Evolutionary conservation across 2,329 filamentous ascomycete genomes (phyloP).

Genomic region (Colletotrichum brevisporum): DNA sequence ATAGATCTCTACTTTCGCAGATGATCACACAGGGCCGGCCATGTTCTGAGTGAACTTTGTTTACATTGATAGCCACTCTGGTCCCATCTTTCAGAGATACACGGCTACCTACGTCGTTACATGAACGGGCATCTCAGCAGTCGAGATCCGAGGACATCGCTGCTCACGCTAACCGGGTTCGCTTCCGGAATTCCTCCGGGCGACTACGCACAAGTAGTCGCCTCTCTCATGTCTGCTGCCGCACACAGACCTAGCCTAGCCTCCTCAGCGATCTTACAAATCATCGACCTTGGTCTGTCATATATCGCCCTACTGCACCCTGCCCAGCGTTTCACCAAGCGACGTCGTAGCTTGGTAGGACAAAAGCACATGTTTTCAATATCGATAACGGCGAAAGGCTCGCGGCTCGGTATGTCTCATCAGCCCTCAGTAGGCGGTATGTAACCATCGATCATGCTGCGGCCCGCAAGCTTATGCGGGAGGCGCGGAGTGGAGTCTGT

Average conservation of each 20-base stretch:
- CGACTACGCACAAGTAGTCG: slow-evolving; percentile 7
- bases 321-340: slow-evolving; percentile 14
- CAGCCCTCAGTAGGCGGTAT: slow-evolving; percentile 9
- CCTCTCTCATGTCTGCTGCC: neutral
- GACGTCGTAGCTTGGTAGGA: slow-evolving; percentile 8
- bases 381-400: neutral
- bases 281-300: neutral
- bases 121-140: neutral
- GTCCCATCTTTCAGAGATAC: neutral
- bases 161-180: slow-evolving; percentile 4
- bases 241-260: slow-evolving; percentile 25
- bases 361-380: slow-evolving; percentile 10
- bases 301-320: neutral
- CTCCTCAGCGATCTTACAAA: neutral
- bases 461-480: slow-evolving; percentile 10
- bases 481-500: neutral
- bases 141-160: slow-evolving; percentile 4
- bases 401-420: neutral
- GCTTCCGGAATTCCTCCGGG: slow-evolving; percentile 12
- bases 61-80: slow-evolving; percentile 3
- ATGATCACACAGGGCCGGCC: neutral
- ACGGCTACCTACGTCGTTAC: slow-evolving; percentile 3
- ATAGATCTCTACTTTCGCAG: neutral
- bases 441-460: slow-evolving; percentile 35
- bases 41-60: neutral